Evolutionary conservation across 345 rosid genomes (phyloP).

Genomic region (Bruguiera gymnorhiza): DNA sequence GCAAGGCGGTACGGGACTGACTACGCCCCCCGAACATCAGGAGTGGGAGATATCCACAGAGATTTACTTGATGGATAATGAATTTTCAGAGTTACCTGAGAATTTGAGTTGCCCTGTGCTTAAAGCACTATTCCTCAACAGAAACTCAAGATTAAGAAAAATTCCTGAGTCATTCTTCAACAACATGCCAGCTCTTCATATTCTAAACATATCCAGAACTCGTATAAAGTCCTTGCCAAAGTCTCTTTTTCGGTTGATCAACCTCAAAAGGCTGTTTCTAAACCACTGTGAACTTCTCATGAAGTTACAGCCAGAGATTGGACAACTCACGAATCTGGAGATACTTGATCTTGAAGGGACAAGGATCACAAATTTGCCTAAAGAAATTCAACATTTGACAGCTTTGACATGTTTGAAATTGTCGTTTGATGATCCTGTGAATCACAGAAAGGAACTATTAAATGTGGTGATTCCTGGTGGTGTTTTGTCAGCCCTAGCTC

Average conservation of each 20-base stretch:
- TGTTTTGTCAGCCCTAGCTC: background rate
- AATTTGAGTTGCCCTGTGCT: conserved; percentile 12
- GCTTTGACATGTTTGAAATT: conserved; percentile 15
- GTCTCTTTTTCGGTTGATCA: conserved; percentile 15
- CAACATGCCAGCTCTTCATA: conserved; percentile 20
- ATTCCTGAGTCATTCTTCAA: conserved; percentile 21
- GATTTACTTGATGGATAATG: conserved; percentile 16
- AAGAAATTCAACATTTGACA: background rate
- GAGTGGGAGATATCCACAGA: conserved; percentile 23
- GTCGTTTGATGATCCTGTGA: conserved; percentile 9
- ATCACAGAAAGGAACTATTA: background rate
- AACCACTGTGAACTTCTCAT: conserved; percentile 19
- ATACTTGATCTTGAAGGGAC: conserved; percentile 28
- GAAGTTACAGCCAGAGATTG: conserved; percentile 21
- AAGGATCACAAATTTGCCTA: conserved; percentile 19
- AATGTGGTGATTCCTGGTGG: conserved; percentile 4
- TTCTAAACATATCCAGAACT: conserved; percentile 28
- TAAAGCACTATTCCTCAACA: conserved; percentile 7
- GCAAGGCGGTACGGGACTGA: background rate
- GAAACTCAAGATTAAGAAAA: conserved; percentile 18
- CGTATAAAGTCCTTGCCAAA: conserved; percentile 29
- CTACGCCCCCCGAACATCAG: conserved; percentile 9
- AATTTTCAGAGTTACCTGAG: conserved; percentile 14
- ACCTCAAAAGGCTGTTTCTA: conserved; percentile 19
- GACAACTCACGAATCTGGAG: conserved; percentile 20